Conservation (phyloP, 805 yeast species). For the Candida arabinofermentans region DNA sequence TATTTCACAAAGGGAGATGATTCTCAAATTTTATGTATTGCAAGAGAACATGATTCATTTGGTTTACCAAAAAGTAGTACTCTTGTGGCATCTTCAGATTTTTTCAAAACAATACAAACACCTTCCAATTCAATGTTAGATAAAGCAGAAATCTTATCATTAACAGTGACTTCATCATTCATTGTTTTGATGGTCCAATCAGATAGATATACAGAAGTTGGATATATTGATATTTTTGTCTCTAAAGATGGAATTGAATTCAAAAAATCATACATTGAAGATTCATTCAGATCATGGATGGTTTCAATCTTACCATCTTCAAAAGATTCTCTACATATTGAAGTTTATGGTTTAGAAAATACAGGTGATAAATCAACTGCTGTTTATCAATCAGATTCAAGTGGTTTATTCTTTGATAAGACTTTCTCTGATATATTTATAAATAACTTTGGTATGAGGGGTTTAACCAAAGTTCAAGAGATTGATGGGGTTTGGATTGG, state of each 20-base stretch:
- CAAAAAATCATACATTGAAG: slow-evolving; percentile 36
- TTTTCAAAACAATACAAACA: slow-evolving; percentile 31
- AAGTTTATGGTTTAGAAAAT: slow-evolving; percentile 28
- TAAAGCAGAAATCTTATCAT: slow-evolving; percentile 25
- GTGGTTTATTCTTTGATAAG: slow-evolving; percentile 51
- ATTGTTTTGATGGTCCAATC: slow-evolving; percentile 36
- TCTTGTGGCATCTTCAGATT: slow-evolving; percentile 38
- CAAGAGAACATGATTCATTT: slow-evolving; percentile 34
- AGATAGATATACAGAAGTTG: slow-evolving; percentile 39
- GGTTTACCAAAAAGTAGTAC: slow-evolving; percentile 37
- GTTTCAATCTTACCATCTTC: slow-evolving; percentile 39
- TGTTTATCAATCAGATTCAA: slow-evolving; percentile 51
- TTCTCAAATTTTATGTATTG: slow-evolving; percentile 32
- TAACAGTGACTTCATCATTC: slow-evolving; percentile 39
- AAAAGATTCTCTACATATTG: slow-evolving; percentile 37
- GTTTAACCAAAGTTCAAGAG: slow-evolving; percentile 41
- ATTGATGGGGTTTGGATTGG: slow-evolving; percentile 64
- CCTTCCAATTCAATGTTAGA: slow-evolving; percentile 11
- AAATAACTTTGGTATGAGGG: slow-evolving; percentile 34
- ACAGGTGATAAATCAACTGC: slow-evolving; percentile 27
- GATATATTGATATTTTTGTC: slow-evolving; percentile 37
- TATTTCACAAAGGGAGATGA: slow-evolving; percentile 24
- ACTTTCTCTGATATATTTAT: slow-evolving; percentile 37
- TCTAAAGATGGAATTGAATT: slow-evolving; percentile 45
- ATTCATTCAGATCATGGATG: slow-evolving; percentile 35